Conservation (phyloP, 352 stramenopile species). For the Globisporangium canariense region DNA sequence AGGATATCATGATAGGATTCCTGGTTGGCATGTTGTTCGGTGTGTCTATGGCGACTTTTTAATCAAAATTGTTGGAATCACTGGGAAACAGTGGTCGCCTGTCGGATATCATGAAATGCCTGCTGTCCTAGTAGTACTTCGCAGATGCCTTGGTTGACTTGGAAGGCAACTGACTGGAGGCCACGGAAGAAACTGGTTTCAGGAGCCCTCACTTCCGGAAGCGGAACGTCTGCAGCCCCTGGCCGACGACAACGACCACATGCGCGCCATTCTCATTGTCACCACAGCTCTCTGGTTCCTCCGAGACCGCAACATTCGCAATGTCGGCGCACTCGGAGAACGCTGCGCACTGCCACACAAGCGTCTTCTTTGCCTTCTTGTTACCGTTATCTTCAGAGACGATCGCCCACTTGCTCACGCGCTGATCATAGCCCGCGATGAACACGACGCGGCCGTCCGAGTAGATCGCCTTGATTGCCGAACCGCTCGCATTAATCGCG, state of each 20-base stretch:
- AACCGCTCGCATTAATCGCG: constrained; percentile 68
- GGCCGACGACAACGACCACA: constrained; percentile 63
- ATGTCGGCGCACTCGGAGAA: constrained; percentile 85
- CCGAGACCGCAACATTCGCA: constrained; percentile 47
- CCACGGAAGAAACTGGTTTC: neutral
- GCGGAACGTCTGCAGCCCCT: constrained; percentile 67
- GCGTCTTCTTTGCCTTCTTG: neutral
- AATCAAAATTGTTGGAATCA: neutral
- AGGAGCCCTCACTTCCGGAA: constrained; percentile 24
- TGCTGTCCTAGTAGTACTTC: neutral
- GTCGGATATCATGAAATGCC: neutral
- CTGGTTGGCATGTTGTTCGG: neutral
- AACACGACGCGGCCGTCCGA: constrained; percentile 46
- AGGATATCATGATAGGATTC: neutral
- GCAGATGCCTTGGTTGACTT: neutral
- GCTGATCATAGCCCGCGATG: constrained; percentile 81
- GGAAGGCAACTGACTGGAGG: too few species aligned
- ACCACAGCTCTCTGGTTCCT: neutral
- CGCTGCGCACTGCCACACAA: constrained; percentile 54
- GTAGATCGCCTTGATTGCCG: constrained; percentile 72
- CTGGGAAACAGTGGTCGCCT: neutral
- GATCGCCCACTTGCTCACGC: constrained; percentile 69
- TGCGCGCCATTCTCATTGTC: constrained; percentile 10
- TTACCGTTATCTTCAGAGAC: neutral
- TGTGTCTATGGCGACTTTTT: neutral